These are phyloP conservation scores for Piper longum DNA, from an alignment of 164 flowering plant species.

Conservation along the genomic window DNA sequence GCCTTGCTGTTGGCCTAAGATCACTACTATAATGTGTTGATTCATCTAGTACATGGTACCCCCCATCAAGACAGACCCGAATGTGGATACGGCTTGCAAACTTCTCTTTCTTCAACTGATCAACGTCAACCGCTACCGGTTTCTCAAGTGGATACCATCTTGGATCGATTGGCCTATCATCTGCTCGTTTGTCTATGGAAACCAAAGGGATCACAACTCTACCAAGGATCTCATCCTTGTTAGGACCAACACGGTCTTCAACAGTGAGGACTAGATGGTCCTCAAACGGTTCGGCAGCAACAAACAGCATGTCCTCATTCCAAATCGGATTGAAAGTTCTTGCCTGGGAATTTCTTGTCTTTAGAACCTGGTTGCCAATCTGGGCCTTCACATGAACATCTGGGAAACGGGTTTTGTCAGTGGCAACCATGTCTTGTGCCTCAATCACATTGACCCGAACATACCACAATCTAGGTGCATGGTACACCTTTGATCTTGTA, in stretches of 20 bases:
- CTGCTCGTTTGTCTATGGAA: constrained; percentile 61
- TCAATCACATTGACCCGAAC: constrained; percentile 82
- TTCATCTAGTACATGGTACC: constrained; percentile 90
- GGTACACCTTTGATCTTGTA: constrained; percentile 85
- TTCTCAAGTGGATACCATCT: constrained; percentile 77
- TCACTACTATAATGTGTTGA: constrained; percentile 87
- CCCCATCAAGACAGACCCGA: constrained; percentile 78
- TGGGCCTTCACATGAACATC: constrained; percentile 66
- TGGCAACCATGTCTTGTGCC: constrained; percentile 67
- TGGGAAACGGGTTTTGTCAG: constrained; percentile 63
- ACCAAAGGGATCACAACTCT: constrained; percentile 46
- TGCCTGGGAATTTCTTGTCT: constrained; percentile 55
- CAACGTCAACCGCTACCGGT: constrained; percentile 53
- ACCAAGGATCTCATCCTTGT: constrained; percentile 79
- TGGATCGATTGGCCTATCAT: constrained; percentile 53
- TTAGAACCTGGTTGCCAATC: constrained; percentile 65
- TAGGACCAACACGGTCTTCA: constrained; percentile 75
- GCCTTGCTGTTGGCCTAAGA: constrained; percentile 85
- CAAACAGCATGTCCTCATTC: constrained; percentile 82
- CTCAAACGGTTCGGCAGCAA: constrained; percentile 90
- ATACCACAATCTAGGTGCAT: constrained; percentile 81
- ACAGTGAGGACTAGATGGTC: constrained; percentile 63
- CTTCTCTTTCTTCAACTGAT: constrained; percentile 65
- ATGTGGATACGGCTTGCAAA: constrained; percentile 65
- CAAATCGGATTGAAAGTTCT: constrained; percentile 47